Evolutionary conservation across 148 eudicot genomes (phyloP).

Genomic region (Nyssa sinensis): DNA sequence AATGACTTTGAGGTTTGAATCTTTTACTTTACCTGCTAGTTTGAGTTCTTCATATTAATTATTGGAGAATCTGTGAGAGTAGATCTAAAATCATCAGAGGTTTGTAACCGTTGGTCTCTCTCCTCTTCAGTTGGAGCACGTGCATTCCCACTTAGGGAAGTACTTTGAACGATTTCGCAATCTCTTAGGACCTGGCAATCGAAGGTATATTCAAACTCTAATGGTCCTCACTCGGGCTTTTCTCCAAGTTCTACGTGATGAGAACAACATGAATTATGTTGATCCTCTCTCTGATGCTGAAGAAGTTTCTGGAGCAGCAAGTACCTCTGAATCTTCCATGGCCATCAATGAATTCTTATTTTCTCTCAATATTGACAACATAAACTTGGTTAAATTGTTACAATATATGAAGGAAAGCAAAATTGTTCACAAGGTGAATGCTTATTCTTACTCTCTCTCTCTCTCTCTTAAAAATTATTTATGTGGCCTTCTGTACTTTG

Average conservation of each 20-base stretch:
- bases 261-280: constrained; percentile 12
- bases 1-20: background rate
- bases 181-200: constrained; percentile 86
- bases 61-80: background rate
- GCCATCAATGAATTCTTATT: constrained; percentile 85
- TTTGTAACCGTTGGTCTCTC: constrained; percentile 16
- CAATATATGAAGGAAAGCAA: constrained; percentile 83
- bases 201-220: constrained; percentile 85
- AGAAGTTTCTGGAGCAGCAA: constrained; percentile 30
- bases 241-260: constrained; percentile 43
- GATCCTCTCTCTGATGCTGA: constrained; percentile 29
- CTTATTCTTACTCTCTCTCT: background rate
- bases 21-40: background rate
- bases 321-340: constrained; percentile 49
- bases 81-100: background rate
- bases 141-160: constrained; percentile 62
- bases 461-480: too few species aligned
- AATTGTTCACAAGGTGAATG: constrained; percentile 78
- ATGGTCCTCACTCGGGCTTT: constrained; percentile 74
- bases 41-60: constrained; percentile 5
- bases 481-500: background rate
- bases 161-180: constrained; percentile 66
- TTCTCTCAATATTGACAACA: constrained; percentile 85
- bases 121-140: constrained; percentile 57
- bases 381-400: constrained; percentile 78